phyloP scores from a whole-genome alignment of 768 basidiomycete genomes.

The Leccinum incarnatum region DNA sequence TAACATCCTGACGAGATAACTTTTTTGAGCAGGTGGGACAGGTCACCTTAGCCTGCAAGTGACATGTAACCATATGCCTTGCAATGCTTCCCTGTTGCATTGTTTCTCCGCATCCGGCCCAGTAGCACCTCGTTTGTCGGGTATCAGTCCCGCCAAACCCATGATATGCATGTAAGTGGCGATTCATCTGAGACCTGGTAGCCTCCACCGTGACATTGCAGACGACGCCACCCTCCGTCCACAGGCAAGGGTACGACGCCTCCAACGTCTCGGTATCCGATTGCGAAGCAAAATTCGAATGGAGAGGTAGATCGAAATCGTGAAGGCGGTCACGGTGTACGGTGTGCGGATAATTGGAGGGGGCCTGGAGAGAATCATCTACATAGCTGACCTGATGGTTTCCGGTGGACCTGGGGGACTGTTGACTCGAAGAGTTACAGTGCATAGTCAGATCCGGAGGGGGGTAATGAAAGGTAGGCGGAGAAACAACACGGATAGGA shows the following conservation, averaged over 20 bases:
- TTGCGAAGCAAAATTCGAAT: conserved; percentile 2
- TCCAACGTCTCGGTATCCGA: neutral
- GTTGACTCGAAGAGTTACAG: neutral
- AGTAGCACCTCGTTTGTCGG: conserved; percentile 19
- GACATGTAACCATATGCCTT: conserved; percentile 28
- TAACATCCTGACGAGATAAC: conserved; percentile 26
- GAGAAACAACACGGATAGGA: neutral
- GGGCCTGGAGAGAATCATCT: neutral
- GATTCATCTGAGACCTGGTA: conserved; percentile 25
- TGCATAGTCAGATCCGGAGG: neutral
- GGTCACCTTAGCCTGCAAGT: conserved; percentile 27
- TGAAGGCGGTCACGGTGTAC: neutral
- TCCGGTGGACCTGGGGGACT: neutral
- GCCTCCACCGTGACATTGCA: conserved; percentile 21
- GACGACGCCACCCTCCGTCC: conserved; percentile 11
- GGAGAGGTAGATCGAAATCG: neutral
- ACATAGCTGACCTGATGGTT: neutral
- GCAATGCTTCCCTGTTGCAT: conserved; percentile 31
- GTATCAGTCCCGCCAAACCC: conserved; percentile 23
- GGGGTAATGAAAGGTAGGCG: neutral
- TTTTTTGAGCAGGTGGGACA: conserved; percentile 29
- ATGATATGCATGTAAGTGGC: conserved; percentile 24
- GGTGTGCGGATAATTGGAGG: neutral
- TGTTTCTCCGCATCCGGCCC: conserved; percentile 18
- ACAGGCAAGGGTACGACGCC: conserved; percentile 18